A percentile compares a stretch with the other conserved stretches of the same genome.
phyloP scores from a whole-genome alignment of 179 eudicot genomes.

The Silene vulgaris region DNA sequence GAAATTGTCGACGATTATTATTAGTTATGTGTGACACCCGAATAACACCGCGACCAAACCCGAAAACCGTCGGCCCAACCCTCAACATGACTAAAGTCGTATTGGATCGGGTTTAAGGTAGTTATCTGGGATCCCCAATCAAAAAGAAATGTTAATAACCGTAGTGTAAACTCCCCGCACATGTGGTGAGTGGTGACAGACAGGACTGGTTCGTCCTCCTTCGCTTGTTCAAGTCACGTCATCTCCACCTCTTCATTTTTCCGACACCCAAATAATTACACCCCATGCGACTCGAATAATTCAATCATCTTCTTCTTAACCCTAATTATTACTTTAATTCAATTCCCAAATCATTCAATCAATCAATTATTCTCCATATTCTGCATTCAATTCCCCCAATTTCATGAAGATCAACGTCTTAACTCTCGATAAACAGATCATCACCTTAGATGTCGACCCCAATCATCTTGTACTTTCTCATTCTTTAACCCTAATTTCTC shows the following conservation, averaged over 20 bases:
- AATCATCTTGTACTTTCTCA: constrained; percentile 52
- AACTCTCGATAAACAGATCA: constrained; percentile 66
- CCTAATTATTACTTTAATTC: not conserved
- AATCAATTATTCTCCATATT: no score
- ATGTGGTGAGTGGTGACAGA: not conserved
- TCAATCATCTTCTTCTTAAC: not conserved
- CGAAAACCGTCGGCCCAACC: no score
- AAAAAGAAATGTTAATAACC: no score
- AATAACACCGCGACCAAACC: no score
- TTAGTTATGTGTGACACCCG: no score
- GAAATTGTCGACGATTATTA: no score
- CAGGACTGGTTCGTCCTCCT: not conserved
- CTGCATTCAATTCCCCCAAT: not conserved
- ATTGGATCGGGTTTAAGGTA: no score
- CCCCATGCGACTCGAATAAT: constrained; percentile 13
- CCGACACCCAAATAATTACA: constrained; percentile 8
- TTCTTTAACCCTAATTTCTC: constrained; percentile 16
- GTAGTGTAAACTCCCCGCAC: not conserved
- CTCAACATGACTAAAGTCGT: no score
- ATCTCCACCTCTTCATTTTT: constrained; percentile 10
- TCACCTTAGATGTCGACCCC: constrained; percentile 59
- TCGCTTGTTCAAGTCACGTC: not conserved
- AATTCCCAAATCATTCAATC: not conserved
- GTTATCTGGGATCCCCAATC: no score
- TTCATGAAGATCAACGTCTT: constrained; percentile 78